A percentile compares a stretch with the other conserved stretches of the same genome.
Evolutionary conservation across 345 rosid genomes (phyloP).

Genomic region (Laguncularia racemosa): DNA sequence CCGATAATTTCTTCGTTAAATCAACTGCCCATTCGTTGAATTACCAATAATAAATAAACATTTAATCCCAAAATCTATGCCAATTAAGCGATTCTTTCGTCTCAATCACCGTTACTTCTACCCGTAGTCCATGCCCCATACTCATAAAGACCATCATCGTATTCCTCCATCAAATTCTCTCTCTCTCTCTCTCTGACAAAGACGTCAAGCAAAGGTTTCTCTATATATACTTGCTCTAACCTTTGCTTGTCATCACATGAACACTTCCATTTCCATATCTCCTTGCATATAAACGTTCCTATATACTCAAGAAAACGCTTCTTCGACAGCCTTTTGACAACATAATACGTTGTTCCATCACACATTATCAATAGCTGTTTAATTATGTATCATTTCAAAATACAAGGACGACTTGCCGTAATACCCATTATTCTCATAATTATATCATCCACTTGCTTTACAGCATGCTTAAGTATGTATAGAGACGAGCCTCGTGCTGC

Average conservation of each 20-base stretch:
- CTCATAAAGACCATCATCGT: conserved; percentile 1
- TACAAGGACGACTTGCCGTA: no score
- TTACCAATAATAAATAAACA: background rate
- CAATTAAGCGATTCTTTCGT: conserved; percentile 13
- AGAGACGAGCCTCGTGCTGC: no score
- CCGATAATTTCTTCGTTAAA: background rate
- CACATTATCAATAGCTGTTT: no score
- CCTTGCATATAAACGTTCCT: background rate
- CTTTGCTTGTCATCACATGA: background rate
- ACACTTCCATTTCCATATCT: background rate
- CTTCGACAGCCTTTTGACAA: no score
- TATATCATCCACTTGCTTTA: no score
- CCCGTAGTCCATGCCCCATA: background rate
- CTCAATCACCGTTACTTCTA: conserved; percentile 1
- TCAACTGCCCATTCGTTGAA: background rate
- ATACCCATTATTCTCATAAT: no score
- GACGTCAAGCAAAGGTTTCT: conserved; percentile 1
- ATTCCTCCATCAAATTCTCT: background rate
- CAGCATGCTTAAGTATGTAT: no score
- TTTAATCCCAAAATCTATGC: background rate
- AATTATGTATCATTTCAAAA: no score
- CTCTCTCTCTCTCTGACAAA: background rate
- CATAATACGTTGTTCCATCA: no score
- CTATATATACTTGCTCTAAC: conserved; percentile 1
- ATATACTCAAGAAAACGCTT: no score